These are phyloP conservation scores for Mycocentrospora acerina DNA, from an alignment of 2,329 filamentous ascomycete species.

Conservation along the genomic window DNA sequence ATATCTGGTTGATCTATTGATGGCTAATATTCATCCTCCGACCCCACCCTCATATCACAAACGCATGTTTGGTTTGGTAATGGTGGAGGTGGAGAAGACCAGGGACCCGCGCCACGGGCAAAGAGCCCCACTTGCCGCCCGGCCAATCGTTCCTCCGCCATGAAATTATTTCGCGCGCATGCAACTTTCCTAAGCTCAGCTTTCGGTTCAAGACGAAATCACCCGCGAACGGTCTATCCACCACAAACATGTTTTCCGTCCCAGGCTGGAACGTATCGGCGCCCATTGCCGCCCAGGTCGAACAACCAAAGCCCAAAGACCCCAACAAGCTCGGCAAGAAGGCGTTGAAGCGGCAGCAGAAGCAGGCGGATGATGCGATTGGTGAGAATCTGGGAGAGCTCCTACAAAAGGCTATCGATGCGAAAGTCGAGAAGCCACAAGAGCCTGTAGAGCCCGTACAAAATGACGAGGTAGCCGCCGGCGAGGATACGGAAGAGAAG, in stretches of 20 bases:
- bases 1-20: too few relatives aligned
- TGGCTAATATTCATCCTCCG: too few relatives aligned
- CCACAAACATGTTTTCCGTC: conserved; percentile 77
- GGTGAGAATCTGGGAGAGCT: conserved; percentile 60
- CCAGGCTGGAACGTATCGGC: conserved; percentile 86
- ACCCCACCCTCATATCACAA: too few relatives aligned
- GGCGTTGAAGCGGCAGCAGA: conserved; percentile 55
- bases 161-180: not conserved
- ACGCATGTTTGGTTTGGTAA: too few relatives aligned
- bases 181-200: not conserved
- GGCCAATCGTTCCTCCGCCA: too few relatives aligned
- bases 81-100: too few relatives aligned
- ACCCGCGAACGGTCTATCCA: not conserved
- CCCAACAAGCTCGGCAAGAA: conserved; percentile 51
- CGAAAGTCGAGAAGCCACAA: conserved; percentile 50
- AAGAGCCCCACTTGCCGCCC: too few relatives aligned
- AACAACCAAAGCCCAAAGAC: conserved; percentile 39
- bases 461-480: conserved; percentile 30
- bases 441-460: conserved; percentile 63
- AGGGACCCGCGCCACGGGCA: too few relatives aligned
- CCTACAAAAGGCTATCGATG: conserved; percentile 44
- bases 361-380: conserved; percentile 78
- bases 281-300: conserved; percentile 70
- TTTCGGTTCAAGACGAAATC: not conserved
- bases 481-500: conserved; percentile 38